phyloP scores from a whole-genome alignment of 2,329 filamentous ascomycete genomes.

The Cryphonectria japonica region DNA sequence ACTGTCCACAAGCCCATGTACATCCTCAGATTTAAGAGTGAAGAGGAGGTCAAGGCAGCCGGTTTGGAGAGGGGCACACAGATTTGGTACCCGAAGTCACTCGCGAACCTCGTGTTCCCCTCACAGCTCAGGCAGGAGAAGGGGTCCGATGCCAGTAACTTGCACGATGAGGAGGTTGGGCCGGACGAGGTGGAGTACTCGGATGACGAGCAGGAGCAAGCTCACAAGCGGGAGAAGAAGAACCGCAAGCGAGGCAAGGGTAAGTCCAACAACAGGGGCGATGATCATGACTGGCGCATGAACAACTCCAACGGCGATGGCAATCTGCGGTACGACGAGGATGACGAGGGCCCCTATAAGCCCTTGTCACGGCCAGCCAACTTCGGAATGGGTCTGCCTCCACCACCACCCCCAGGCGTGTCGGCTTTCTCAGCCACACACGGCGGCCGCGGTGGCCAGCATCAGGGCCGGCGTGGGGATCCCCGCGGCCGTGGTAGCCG shows the following conservation, averaged over 20 bases:
- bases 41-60: slow-evolving; percentile 68
- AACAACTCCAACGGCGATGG: slow-evolving; percentile 40
- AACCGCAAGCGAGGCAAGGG: slow-evolving; percentile 62
- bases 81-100: slow-evolving; percentile 78
- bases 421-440: slow-evolving; percentile 20
- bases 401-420: slow-evolving; percentile 44
- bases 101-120: slow-evolving; percentile 86
- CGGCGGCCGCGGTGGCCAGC: slow-evolving; percentile 36
- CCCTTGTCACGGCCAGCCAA: slow-evolving; percentile 70
- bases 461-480: slow-evolving; percentile 49
- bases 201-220: slow-evolving; percentile 91
- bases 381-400: slow-evolving; percentile 55
- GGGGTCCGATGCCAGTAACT: slow-evolving; percentile 91
- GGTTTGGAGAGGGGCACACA: slow-evolving; percentile 70
- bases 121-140: slow-evolving; percentile 78
- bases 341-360: slow-evolving; percentile 71
- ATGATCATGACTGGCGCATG: slow-evolving; percentile 40
- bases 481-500: slow-evolving; percentile 50
- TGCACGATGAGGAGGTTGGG: slow-evolving; percentile 88
- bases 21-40: slow-evolving; percentile 73
- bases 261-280: slow-evolving; percentile 47
- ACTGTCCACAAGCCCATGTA: slow-evolving; percentile 86
- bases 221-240: slow-evolving; percentile 73
- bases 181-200: slow-evolving; percentile 94
- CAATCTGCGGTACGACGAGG: slow-evolving; percentile 70